A percentile compares a stretch with the other conserved stretches of the same genome.
These are phyloP conservation scores for Lactarius vividus DNA, from an alignment of 768 basidiomycete species.

Conservation along the genomic window DNA sequence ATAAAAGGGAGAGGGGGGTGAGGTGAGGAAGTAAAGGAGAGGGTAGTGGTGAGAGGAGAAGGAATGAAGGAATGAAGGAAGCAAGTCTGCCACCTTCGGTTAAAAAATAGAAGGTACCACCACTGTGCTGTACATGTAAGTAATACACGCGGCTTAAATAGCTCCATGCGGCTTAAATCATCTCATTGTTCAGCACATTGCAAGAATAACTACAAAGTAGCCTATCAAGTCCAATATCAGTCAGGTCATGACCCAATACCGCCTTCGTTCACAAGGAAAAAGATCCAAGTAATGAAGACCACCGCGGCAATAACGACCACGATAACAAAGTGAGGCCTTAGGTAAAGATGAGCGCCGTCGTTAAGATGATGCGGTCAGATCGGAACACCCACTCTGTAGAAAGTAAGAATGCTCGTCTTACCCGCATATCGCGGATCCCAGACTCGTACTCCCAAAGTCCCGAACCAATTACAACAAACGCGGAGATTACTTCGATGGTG, in stretches of 20 bases:
- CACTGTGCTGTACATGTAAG: background rate
- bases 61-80: background rate
- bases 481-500: slow-evolving; percentile 50
- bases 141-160: background rate
- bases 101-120: background rate
- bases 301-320: slow-evolving; percentile 27
- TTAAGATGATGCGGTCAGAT: slow-evolving; percentile 3
- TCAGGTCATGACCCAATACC: slow-evolving; percentile 9
- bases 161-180: background rate
- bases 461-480: slow-evolving; percentile 51
- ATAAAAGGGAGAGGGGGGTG: background rate
- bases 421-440: slow-evolving; percentile 54
- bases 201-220: background rate
- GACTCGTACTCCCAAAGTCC: slow-evolving; percentile 67
- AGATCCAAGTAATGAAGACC: slow-evolving; percentile 10
- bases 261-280: slow-evolving; percentile 9
- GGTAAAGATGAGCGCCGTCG: background rate
- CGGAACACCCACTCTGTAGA: slow-evolving; percentile 50
- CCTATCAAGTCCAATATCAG: background rate
- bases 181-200: too few relatives aligned
- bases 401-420: slow-evolving; percentile 57
- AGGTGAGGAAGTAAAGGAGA: background rate
- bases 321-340: slow-evolving; percentile 34
- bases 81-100: background rate
- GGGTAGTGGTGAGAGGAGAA: background rate